A percentile compares a stretch with the other conserved stretches of the same genome.
These are phyloP conservation scores for Rhodamnia argentea DNA, from an alignment of 345 rosid species.

Conservation along the genomic window DNA sequence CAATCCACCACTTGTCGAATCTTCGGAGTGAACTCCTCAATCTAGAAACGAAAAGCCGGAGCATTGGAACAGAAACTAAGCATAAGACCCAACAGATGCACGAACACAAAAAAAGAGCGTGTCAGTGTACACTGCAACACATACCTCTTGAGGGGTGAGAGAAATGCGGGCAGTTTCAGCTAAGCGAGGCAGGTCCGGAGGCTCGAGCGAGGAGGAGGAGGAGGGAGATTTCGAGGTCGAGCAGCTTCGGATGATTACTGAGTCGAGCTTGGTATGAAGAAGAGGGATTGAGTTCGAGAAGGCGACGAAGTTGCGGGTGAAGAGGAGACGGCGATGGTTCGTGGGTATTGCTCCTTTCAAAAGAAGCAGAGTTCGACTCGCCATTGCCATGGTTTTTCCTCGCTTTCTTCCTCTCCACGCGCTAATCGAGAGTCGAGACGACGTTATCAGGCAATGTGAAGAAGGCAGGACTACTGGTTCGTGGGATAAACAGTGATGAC, in stretches of 20 bases:
- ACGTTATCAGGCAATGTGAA: not conserved
- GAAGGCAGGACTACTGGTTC: not conserved
- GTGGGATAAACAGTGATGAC: not conserved
- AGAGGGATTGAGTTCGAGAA: not conserved
- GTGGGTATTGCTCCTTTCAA: not conserved
- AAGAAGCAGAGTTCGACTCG: conserved; percentile 5
- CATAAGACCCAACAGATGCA: not conserved
- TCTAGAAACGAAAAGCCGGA: conserved; percentile 11
- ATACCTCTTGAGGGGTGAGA: conserved; percentile 53
- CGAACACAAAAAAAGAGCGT: not conserved
- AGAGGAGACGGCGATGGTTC: not conserved
- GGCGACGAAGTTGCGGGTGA: not conserved
- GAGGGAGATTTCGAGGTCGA: conserved; percentile 13
- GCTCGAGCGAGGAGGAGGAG: conserved; percentile 33
- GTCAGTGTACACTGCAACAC: not conserved
- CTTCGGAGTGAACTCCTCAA: conserved; percentile 58
- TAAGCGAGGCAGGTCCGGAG: conserved; percentile 55
- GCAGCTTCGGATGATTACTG: conserved; percentile 7
- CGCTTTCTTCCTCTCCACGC: not conserved
- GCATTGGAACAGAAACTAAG: not conserved
- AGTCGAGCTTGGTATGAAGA: not conserved
- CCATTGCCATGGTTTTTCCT: not conserved
- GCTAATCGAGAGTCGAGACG: not conserved
- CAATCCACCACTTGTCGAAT: conserved; percentile 63
- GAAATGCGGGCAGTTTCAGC: conserved; percentile 85